Base-by-base conservation (phyloP, 352 stramenopile genomes). In the Phytophthora pistaciae region DNA sequence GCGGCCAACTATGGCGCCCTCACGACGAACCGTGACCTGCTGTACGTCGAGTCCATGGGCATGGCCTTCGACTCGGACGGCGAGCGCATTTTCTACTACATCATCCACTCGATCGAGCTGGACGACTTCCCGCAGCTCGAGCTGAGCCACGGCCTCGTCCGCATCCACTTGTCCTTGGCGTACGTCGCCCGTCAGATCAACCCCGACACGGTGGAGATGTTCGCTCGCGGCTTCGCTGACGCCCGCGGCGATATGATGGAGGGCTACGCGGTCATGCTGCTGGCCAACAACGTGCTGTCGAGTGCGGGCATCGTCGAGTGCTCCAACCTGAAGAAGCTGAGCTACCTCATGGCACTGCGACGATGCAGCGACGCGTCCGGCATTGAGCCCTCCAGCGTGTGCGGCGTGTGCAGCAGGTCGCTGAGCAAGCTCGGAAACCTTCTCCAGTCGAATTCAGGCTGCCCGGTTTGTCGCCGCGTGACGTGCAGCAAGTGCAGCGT, bases 281-380 rank as follows among this genome's bases (percentile, higher is more conserved):
- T 85, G 1, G 67, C 76, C 1, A 58, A 74, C 13, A 81, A 77
- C 29, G 63, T 88, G 10, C 48, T 71, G 23, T 59, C 58, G 1
- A 76, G 72, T 14, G 36, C 56, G 1, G 66, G 65, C 8, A 52
- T 78, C 21, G 75, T 84, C 11, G 78, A 90, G 23, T 88, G 77
- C 61, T 75, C 77, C 3, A 74, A 88, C 59, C 75, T 84, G 16
- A 91, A 91, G 70, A 91, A 91, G 53, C 68, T 91, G n/a, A 76
- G 63, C 27, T 88, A 75, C 70, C 58, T 91, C 48, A 85, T 87
- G 74, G 29, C 68, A 18, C 49, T 53, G 11, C 62, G 67, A 40
- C 66, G 62, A 18, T 52, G 67, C 31, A 72, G 52, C 46, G 53
- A 82, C 38, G 44, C 68, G 31, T 52, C 36, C 21, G 49, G 60